Evolutionary conservation across 179 eudicot genomes (phyloP).

Genomic region (Silene noctiflora): DNA sequence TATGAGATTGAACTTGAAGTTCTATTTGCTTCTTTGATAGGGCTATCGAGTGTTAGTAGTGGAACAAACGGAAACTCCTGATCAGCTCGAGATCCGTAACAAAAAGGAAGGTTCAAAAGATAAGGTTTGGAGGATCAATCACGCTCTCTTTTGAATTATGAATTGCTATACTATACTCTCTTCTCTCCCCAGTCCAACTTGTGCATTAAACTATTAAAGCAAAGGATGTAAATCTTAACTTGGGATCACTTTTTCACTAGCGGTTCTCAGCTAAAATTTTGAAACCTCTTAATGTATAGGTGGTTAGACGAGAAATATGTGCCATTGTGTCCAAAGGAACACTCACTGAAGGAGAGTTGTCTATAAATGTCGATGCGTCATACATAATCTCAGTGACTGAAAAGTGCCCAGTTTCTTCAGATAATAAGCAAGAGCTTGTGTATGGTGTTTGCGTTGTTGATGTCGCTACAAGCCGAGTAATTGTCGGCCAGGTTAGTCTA

Average conservation of each 20-base stretch:
- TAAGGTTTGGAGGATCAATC: conserved; percentile 50
- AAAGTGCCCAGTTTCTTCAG: conserved; percentile 38
- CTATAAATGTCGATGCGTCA: conserved; percentile 79
- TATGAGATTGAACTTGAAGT: conserved; percentile 11
- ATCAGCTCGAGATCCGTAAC: conserved; percentile 86
- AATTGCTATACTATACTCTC: conserved; percentile 3
- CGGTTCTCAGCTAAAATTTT: not conserved
- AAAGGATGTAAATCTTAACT: too few species aligned
- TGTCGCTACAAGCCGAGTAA: conserved; percentile 73
- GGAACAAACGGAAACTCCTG: conserved; percentile 98
- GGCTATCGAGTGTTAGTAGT: conserved; percentile 95
- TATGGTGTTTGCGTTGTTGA: conserved; percentile 88
- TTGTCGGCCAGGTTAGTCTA: conserved; percentile 76
- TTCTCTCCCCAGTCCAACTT: not conserved
- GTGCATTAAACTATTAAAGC: not conserved
- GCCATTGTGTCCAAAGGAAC: conserved; percentile 95
- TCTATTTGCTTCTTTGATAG: conserved; percentile 37
- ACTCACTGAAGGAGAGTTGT: conserved; percentile 84
- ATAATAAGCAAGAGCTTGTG: conserved; percentile 40
- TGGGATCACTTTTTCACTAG: not conserved
- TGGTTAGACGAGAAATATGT: conserved; percentile 93
- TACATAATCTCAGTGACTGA: conserved; percentile 76
- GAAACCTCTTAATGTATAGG: conserved; percentile 36
- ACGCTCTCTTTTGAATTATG: not conserved
- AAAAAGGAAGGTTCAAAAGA: conserved; percentile 80